phyloP scores from a whole-genome alignment of 495 filamentous ascomycete genomes.

The Acidiella bohemica region DNA sequence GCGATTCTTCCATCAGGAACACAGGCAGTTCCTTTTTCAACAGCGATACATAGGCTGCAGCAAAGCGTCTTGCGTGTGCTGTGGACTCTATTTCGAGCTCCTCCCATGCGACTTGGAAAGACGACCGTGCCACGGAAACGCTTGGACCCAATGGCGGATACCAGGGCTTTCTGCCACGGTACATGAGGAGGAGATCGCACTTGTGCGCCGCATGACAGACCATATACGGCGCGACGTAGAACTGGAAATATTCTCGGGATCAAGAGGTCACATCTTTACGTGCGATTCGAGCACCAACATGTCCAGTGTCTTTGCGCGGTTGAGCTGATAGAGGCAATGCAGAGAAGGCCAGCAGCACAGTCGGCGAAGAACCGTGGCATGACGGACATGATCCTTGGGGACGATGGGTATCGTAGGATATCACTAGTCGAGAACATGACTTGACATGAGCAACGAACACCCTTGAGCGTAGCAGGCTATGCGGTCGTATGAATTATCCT shows the following conservation, averaged over 20 bases:
- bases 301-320: neutral
- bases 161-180: neutral
- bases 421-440: too few relatives aligned
- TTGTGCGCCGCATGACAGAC: neutral
- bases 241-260: neutral
- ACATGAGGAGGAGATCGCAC: neutral
- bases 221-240: neutral
- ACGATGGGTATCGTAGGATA: too few relatives aligned
- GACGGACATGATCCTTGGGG: too few relatives aligned
- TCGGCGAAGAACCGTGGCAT: too few relatives aligned
- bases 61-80: neutral
- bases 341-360: neutral
- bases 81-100: neutral
- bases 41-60: neutral
- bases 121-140: neutral
- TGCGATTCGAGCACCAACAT: neutral
- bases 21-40: neutral
- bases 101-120: neutral
- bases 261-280: neutral
- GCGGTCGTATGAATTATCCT: too few relatives aligned
- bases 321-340: neutral
- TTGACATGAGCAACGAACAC: too few relatives aligned
- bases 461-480: too few relatives aligned
- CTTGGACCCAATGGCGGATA: neutral
- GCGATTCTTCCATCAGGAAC: neutral